Evolutionary conservation across 495 filamentous ascomycete genomes (phyloP), one percentile per base, ranked within the genome.

Genomic region (Neurospora tetrasperma): DNA sequence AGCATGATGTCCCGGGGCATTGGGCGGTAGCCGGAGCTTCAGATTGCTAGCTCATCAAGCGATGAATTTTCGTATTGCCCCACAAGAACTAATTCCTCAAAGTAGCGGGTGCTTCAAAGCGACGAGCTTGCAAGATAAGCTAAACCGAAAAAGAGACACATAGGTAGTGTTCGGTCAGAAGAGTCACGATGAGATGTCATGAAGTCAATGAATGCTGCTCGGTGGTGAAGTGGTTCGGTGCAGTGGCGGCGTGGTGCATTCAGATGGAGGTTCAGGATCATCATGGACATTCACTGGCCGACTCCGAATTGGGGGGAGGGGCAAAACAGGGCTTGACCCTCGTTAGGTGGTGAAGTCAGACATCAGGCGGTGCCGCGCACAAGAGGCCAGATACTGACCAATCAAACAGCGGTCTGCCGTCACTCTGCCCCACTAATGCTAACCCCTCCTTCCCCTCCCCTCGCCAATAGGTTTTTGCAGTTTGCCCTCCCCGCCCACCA

Each of bases 301-400:
- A 66, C 35, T 18, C 54, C 27, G 54, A 66, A 66, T 35, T 66
- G 71, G 8, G 68, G 74, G 73, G 79, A 79, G 79, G 78, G 79
- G 78, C 79, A 79, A 78, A 78, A 74, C 78, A 79, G 78, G 78
- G 78, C 79, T 79, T 80, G 79, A 79, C 79, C 78, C 76, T 80
- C 78, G 69, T 72, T 71, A 41, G 40, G 40, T 41, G 69, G 72
- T 71, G 69, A 59, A 74, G 76, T 76, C 73, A 70, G 54, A 66
- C 72, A 79, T 77, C 78, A 78, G 76, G 72, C 76, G 75, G 42
- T 27, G 54, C 48, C 70, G 72, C 75, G 76, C 77, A 78, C 76
- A 79, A 76, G 73, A 73, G 40, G 46, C 12, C 70, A 14, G 42
- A 72, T 54, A 6, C 3, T 38, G 73, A 72, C 74, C 76, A 78